These are phyloP conservation scores for Potentilla sterilis DNA, from an alignment of 306 rosid genomes.

Conservation along the genomic window DNA sequence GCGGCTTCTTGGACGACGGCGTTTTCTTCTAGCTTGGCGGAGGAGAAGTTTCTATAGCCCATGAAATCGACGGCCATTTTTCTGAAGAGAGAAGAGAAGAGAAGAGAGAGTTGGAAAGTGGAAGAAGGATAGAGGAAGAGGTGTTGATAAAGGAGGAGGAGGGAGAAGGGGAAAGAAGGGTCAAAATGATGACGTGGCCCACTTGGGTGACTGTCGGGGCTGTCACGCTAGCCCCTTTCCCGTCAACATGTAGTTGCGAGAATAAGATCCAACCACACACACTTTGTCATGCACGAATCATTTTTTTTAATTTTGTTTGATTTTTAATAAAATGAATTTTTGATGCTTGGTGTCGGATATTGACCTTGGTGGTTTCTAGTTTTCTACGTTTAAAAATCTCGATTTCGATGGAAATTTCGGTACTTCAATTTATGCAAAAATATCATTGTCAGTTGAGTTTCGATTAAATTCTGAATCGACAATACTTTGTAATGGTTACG, in stretches of 20 bases:
- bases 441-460: too few species aligned
- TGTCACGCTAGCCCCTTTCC: conserved; percentile 49
- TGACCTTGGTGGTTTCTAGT: background rate
- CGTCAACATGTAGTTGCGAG: conserved; percentile 43
- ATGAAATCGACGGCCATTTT: conserved; percentile 76
- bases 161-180: conserved; percentile 16
- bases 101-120: background rate
- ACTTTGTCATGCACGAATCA: conserved; percentile 1
- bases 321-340: too few species aligned
- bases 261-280: conserved; percentile 36
- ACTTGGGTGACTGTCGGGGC: conserved; percentile 40
- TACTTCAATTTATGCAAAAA: too few species aligned
- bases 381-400: background rate
- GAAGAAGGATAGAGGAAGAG: background rate
- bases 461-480: too few species aligned
- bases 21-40: conserved; percentile 43
- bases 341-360: conserved; percentile 11
- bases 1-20: conserved; percentile 83
- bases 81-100: background rate
- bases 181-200: conserved; percentile 56
- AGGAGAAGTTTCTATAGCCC: conserved; percentile 42
- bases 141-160: conserved; percentile 28
- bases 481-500: too few species aligned
- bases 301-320: background rate
- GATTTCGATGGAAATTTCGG: too few species aligned